These are phyloP conservation scores for Colletotrichum sp. DNA, from an alignment of 2,329 filamentous ascomycete genomes.

Conservation along the genomic window DNA sequence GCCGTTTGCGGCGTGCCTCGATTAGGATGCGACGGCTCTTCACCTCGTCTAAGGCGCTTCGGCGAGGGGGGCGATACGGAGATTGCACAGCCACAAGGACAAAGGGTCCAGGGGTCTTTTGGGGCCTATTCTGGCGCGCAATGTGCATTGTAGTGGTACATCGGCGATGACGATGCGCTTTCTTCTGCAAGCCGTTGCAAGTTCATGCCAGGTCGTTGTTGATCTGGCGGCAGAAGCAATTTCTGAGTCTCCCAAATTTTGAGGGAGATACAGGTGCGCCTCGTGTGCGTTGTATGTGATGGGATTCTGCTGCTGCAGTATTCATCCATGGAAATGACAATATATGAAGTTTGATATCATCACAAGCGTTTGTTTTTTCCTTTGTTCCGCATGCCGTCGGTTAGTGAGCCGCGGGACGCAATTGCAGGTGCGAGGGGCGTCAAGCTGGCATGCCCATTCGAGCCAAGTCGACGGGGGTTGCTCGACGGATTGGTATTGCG, in stretches of 20 bases:
- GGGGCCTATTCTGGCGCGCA: conserved; percentile 33
- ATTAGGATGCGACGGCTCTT: neutral
- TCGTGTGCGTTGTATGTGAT: neutral
- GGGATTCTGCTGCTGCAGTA: neutral
- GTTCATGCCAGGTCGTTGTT: neutral
- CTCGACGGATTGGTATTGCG: neutral
- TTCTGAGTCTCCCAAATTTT: neutral
- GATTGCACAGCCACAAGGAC: conserved; percentile 20
- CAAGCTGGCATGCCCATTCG: neutral
- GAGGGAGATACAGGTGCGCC: neutral
- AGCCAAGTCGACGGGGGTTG: neutral
- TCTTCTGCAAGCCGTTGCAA: neutral
- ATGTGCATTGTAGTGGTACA: neutral
- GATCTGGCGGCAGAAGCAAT: neutral
- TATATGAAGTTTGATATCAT: neutral
- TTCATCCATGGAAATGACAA: neutral
- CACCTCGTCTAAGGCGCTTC: neutral
- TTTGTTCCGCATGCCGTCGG: neutral
- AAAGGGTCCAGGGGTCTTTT: conserved; percentile 16
- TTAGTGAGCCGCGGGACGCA: neutral
- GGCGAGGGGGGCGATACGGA: conserved; percentile 8
- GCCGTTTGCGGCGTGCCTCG: neutral
- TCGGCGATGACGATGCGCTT: neutral
- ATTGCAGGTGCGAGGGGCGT: neutral
- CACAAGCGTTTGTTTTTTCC: neutral